These are phyloP conservation scores for Solanum appendiculatum DNA, from an alignment of 257 asterid genomes.

Conservation along the genomic window DNA sequence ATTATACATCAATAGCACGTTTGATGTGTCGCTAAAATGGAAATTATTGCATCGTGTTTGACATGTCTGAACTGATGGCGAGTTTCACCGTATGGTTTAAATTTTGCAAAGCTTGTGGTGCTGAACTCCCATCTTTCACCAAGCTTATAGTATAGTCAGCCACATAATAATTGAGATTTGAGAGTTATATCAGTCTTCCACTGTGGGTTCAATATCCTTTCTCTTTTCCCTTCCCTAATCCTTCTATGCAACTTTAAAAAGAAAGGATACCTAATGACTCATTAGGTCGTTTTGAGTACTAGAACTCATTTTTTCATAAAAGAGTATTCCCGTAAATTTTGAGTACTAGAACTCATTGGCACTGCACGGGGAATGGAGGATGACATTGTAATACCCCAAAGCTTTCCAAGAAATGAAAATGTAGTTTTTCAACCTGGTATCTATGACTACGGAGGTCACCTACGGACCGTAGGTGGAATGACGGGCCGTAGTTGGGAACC, in stretches of 20 bases:
- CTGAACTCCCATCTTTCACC: background rate
- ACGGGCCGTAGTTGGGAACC: no score
- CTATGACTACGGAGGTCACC: no score
- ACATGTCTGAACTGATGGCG: background rate
- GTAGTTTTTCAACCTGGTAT: no score
- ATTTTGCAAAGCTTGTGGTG: background rate
- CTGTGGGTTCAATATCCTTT: background rate
- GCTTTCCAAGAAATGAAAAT: no score
- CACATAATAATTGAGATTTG: background rate
- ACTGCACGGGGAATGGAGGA: background rate
- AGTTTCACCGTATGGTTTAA: no score
- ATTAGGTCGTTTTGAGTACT: no score
- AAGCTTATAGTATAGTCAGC: background rate
- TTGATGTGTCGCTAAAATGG: background rate
- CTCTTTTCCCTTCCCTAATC: background rate
- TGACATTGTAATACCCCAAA: no score
- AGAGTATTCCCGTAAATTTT: background rate
- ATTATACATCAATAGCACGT: background rate
- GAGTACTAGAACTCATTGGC: background rate
- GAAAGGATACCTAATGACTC: background rate
- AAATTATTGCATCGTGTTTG: background rate
- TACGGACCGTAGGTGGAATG: no score
- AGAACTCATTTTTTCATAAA: no score
- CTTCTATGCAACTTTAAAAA: background rate
- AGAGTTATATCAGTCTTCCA: background rate